Base-by-base conservation (phyloP, 352 stramenopile genomes). In the Pythium coloratum region DNA sequence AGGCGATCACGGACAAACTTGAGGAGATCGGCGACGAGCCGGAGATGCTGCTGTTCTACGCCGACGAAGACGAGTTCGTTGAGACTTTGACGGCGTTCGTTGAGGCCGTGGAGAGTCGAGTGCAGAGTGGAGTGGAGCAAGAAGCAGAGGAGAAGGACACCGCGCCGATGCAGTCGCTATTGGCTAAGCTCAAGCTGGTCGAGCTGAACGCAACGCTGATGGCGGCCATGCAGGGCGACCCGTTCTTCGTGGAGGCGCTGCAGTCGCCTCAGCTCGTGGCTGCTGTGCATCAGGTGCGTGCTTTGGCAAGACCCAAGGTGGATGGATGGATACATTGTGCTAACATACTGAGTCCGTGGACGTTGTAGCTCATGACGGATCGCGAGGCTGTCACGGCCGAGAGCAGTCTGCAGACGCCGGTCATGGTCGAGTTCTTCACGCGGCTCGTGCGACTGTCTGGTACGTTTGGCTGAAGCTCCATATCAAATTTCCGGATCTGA, bases 21-120 rank as follows among this genome's bases (percentile, higher is more conserved):
- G 70, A 87, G 18, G 83, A 90, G 58, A 76, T 91, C 61, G 78
- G 76, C 18, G 83, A 90, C n/a, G 81, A 85, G 59, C 83, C 83
- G 0, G 83, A 89, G 58, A 46, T 91, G 68, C 55, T 91, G 34
- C 62, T 91, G 36, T 91, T 91, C 46, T 83, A 91, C 64, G 56
- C 76, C 9, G 83, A 91, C 55, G 73, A 89, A 44, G 59, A 64
- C 16, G 71, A 38, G 26, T 89, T 90, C 53, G 66, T 76, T n/a
- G 51, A 28, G 5, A 44, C 28, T 2, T 55, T 90, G 9, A 69
- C 72, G 26, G 36, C 20, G 16, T 89, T 90, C 71, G 62, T 91
- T 38, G 38, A 55, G 20, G 16, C 33, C 0, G 30, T 69, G 26
- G 58, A 68, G 20, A 10, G 10, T 10, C 13, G 47, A 10, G 42